Percentiles rank a stretch among this genome's conserved stretches.
phyloP scores from a whole-genome alignment of 306 rosid species.

The Castanea crenata region DNA sequence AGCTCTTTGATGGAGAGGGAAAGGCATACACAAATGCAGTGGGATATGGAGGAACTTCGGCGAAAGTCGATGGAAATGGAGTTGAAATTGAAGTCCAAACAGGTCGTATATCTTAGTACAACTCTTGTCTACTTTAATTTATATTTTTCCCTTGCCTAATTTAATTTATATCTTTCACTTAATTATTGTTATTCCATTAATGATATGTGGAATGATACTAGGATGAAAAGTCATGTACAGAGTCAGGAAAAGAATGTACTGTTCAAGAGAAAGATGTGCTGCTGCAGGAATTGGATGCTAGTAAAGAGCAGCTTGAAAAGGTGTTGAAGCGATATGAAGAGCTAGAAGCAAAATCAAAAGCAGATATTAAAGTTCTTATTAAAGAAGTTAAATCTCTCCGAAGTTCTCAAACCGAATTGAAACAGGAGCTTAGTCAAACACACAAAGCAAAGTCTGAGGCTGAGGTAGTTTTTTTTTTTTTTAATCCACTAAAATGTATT shows the following conservation, averaged over 20 bases:
- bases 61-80: conserved; percentile 92
- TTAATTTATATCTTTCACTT: conserved; percentile 15
- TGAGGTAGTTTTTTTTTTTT: conserved; percentile 39
- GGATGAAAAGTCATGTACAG: conserved; percentile 47
- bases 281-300: conserved; percentile 52
- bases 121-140: conserved; percentile 21
- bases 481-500: neutral
- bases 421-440: conserved; percentile 62
- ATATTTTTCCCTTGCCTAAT: conserved; percentile 22
- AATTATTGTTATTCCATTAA: conserved; percentile 15
- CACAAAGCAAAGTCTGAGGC: conserved; percentile 48
- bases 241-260: conserved; percentile 36
- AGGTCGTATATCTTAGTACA: conserved; percentile 43
- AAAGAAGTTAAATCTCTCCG: conserved; percentile 97
- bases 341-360: conserved; percentile 87
- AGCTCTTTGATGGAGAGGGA: conserved; percentile 93
- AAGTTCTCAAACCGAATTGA: conserved; percentile 56
- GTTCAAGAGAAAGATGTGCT: conserved; percentile 45
- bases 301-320: conserved; percentile 61
- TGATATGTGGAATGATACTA: conserved; percentile 33
- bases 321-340: conserved; percentile 72
- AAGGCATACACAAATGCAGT: conserved; percentile 90
- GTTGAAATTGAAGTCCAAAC: conserved; percentile 68
- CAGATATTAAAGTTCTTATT: conserved; percentile 84
- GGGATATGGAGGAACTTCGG: conserved; percentile 99